These are phyloP conservation scores for Hymenoscyphus repandus DNA, from an alignment of 2,329 filamentous ascomycete genomes.

Conservation along the genomic window DNA sequence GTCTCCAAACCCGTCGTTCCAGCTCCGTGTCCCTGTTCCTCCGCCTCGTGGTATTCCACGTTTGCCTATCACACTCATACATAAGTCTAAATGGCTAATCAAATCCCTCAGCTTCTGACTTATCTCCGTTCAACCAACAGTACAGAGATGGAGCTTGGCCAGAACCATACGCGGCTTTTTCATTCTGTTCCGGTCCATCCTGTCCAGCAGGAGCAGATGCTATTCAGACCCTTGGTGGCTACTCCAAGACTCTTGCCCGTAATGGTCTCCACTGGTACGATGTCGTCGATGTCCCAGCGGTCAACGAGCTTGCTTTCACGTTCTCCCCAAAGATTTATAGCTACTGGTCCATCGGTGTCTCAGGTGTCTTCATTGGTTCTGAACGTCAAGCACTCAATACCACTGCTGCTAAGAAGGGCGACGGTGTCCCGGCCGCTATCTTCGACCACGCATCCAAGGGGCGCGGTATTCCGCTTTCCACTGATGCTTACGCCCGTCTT, in stretches of 20 bases:
- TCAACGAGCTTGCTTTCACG: constrained; percentile 1
- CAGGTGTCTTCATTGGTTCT: background rate
- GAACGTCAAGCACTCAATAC: background rate
- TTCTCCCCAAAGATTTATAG: background rate
- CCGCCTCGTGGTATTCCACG: background rate
- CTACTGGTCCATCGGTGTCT: constrained; percentile 1
- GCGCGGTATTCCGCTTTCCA: background rate
- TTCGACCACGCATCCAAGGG: constrained; percentile 1
- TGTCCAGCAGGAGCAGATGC: background rate
- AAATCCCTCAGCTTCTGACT: background rate
- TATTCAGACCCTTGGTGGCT: constrained; percentile 1
- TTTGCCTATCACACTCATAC: background rate
- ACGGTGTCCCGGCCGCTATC: background rate
- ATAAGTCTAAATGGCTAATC: background rate
- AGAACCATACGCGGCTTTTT: background rate
- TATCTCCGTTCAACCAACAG: constrained; percentile 1
- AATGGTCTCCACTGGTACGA: background rate
- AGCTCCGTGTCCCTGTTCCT: background rate
- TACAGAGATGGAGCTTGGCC: background rate
- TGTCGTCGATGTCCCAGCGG: background rate
- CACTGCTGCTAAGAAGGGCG: background rate
- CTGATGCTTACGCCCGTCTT: background rate
- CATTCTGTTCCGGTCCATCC: background rate
- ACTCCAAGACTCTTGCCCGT: background rate
- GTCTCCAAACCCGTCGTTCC: background rate